Evolutionary conservation across 208 protist species (phyloP), one percentile per base, ranked within the genome.

Genomic region (Herpetomonas samuelpessoai): DNA sequence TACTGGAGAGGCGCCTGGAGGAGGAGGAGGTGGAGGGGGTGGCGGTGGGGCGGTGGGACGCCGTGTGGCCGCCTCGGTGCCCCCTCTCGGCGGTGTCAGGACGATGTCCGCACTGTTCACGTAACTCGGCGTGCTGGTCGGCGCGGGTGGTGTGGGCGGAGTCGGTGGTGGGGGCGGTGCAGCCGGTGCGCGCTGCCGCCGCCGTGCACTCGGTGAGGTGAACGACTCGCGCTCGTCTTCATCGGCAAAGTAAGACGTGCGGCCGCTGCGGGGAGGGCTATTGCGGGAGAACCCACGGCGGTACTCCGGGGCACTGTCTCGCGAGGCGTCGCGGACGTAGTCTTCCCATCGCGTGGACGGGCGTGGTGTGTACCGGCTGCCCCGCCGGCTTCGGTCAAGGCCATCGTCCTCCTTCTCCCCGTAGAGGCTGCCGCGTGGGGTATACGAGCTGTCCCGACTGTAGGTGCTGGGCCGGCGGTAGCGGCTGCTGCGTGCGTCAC

Each of bases 321-420:
- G 57, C 55, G 47, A 57, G 7, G 74, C 64, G 1, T 57, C 66
- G 22, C 62, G 66, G 1, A 79, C 67, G 61, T 79, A 83, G 57
- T 79, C 76, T 6, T 9, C 14, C 76, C 76, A 83, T 29, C 52
- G 45, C 14, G 71, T 83, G 18, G 71, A 79, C 31, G 71, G 71
- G 3, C 51, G 56, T 27, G 65, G 25, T 4, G 26, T 44, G 35
- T 59, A 65, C 4, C 28, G 3, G 21, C 52, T 27, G 18, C 35
- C 3, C 9, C n/a, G 56, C n/a, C 47, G 29, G 31, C 10, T 26
- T 44, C 53, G 28, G 39, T 22, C 30, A 18, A 38, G 28, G 21
- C 29, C 22, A 16, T 54, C 45, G 25, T 52, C 39, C 28, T 3
- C 6, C 44, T 25, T 29, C 26, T 53, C 58, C 24, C 30, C 35